Base-by-base conservation (phyloP, 176 grass and related monocot species). In the Poa pratensis region DNA sequence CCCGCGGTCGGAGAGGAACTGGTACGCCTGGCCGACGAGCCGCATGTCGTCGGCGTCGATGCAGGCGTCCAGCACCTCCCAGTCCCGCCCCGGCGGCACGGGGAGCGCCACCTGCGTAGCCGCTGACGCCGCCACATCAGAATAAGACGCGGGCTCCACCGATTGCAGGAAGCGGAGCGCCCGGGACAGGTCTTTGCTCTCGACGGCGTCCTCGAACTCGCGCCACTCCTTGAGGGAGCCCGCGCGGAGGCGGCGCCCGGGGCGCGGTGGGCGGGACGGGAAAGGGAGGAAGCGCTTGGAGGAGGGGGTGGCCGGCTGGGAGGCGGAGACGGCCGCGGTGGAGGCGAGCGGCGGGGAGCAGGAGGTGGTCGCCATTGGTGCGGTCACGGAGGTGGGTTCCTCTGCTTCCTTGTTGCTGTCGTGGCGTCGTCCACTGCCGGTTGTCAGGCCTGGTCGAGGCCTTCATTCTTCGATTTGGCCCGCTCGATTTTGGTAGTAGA, bases 41-140 rank as follows among this genome's bases (percentile, higher is more conserved):
- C 89, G 87, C 96, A 98, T 98, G 77, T 98, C 91, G 46, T 98
- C 93, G 43, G 96, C 86, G 77, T 98, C 92, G 87, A 98, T 92
- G 88, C 96, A 98, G 52, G 96, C 79, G 75, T 98, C 93, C 23
- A 98, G 85, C 66, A 98, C 87, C 84, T 98, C 93, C 96, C 93
- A 98, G 73, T 90, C 89, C 91, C 93, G 78, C 32, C 89, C 89
- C 53, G 93, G 83, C 23, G 83, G 87, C 68, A 68, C 69, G 76
- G 85, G 86, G 27, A 61, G 72, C 15, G 82, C 78, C 19, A 88
- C 66, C 68, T 83, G 87, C 74, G 72, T 49, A 6, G 72, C 65
- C 64, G 75, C 66, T 13, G 43, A 61, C 39, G 69, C 69, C 32
- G 81, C 39, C 52, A 28, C 10, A 12, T 35, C 62, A 26, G 43